Evolutionary conservation across 345 rosid species (phyloP).

Genomic region (Populus davidiana): DNA sequence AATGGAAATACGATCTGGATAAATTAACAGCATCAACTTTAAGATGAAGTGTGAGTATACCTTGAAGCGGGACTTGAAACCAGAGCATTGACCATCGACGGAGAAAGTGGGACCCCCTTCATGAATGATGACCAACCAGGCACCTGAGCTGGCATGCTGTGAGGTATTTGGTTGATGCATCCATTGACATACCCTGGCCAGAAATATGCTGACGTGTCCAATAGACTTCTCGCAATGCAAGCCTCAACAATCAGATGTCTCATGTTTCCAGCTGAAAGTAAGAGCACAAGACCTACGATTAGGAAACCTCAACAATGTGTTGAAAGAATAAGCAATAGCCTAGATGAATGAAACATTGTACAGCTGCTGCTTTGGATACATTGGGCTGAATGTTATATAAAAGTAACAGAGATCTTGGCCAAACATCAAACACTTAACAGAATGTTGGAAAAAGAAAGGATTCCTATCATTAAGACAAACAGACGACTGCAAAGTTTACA

Average conservation of each 20-base stretch:
- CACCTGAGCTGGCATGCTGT: slow-evolving; percentile 42
- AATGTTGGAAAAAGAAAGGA: background rate
- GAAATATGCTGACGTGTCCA: slow-evolving; percentile 85
- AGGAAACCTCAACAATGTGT: slow-evolving; percentile 1
- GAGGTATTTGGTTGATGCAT: slow-evolving; percentile 59
- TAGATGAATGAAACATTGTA: background rate
- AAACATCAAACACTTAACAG: background rate
- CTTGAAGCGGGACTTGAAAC: slow-evolving; percentile 89
- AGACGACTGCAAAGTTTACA: background rate
- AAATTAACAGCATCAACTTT: slow-evolving; percentile 3
- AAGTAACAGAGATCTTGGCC: background rate
- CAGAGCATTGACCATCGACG: slow-evolving; percentile 53
- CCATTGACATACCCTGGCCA: slow-evolving; percentile 84
- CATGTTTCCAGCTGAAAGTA: slow-evolving; percentile 82
- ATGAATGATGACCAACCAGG: slow-evolving; percentile 83
- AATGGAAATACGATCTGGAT: background rate
- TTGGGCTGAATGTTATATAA: background rate
- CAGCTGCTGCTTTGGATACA: background rate
- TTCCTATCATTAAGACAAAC: background rate
- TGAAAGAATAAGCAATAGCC: background rate
- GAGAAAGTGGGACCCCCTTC: slow-evolving; percentile 77
- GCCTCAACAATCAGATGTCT: slow-evolving; percentile 94
- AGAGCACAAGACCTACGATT: slow-evolving; percentile 17
- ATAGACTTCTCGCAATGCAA: slow-evolving; percentile 82
- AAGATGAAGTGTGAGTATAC: slow-evolving; percentile 33